phyloP scores from a whole-genome alignment of 345 rosid genomes.

The Brassica carinata region DNA sequence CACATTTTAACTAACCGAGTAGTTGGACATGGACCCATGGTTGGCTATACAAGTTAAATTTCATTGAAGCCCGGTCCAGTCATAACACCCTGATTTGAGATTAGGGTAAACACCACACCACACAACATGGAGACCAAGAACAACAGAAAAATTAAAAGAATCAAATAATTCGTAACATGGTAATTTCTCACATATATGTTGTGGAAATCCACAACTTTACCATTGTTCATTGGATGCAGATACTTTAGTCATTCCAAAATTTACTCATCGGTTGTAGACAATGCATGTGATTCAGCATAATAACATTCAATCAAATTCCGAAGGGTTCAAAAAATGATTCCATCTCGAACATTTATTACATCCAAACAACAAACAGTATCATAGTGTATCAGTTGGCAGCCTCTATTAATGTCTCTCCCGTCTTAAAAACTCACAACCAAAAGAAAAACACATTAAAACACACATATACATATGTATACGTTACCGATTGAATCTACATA shows the following conservation, averaged over 20 bases:
- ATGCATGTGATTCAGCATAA: background rate
- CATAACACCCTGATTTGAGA: background rate
- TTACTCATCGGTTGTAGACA: background rate
- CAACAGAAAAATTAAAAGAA: background rate
- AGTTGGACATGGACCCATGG: background rate
- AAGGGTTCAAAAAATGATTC: constrained; percentile 9
- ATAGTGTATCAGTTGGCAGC: constrained; percentile 24
- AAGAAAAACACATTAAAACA: background rate
- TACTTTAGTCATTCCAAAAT: constrained; percentile 13
- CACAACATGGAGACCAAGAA: background rate
- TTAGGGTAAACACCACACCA: background rate
- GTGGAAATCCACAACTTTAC: background rate
- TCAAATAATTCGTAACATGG: background rate
- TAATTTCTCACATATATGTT: background rate
- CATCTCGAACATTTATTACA: constrained; percentile 33
- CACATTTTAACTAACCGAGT: constrained; percentile 5
- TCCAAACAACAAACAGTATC: constrained; percentile 37
- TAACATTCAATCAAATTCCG: background rate
- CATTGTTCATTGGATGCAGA: background rate
- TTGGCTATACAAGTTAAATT: constrained; percentile 1
- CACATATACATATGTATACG: background rate
- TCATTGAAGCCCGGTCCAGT: background rate
- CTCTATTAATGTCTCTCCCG: constrained; percentile 29
- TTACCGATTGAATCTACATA: background rate
- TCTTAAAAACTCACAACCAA: constrained; percentile 9